Conservation (phyloP, 1,284 basidiomycete genomes). For the Apiotrichum siamense region DNA sequence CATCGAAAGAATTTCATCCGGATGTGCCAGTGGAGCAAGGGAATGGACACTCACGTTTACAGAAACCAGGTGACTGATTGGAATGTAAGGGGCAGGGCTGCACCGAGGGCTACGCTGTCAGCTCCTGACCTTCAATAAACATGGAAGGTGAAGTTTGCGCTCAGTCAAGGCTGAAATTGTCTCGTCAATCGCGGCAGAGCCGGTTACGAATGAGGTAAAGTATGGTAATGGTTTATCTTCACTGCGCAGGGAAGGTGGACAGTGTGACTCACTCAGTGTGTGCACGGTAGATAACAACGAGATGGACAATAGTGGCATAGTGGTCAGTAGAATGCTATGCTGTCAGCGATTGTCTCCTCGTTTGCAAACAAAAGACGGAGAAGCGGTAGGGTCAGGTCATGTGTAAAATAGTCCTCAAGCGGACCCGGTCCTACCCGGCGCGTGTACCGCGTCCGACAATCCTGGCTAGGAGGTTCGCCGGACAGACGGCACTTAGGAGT, state of each 20-base stretch:
- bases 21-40: constrained; percentile 3
- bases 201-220: constrained; percentile 45
- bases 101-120: background rate
- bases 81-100: too few relatives aligned
- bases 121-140: background rate
- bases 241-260: constrained; percentile 21
- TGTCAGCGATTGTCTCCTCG: constrained; percentile 4
- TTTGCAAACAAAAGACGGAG: background rate
- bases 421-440: constrained; percentile 37
- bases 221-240: constrained; percentile 43
- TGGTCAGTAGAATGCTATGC: background rate
- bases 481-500: constrained; percentile 31
- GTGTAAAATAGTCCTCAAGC: constrained; percentile 41
- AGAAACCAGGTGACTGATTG: background rate
- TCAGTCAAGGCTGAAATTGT: constrained; percentile 47
- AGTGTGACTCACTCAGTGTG: constrained; percentile 22
- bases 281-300: background rate
- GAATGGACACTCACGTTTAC: background rate
- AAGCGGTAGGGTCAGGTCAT: constrained; percentile 35
- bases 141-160: constrained; percentile 20
- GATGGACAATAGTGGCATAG: background rate
- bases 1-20: constrained; percentile 41
- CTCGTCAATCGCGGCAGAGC: constrained; percentile 38
- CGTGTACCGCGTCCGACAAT: constrained; percentile 17
- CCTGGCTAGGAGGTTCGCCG: constrained; percentile 31